Base-by-base conservation (phyloP, 2,329 filamentous ascomycete species). In the Torrubiella hemipterigena region DNA sequence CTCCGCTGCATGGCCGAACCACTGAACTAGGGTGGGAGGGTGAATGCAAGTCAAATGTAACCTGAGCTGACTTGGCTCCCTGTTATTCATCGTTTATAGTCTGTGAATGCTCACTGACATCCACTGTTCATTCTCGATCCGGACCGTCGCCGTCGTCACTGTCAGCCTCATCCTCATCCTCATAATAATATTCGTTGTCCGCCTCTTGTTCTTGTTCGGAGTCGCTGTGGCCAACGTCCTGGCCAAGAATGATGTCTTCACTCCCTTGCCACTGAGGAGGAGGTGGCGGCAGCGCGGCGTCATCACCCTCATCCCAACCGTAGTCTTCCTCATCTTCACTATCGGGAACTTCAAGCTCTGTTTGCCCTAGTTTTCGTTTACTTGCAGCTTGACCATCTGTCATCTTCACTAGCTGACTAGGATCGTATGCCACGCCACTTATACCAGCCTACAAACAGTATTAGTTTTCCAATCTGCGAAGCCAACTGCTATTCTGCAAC, bases 271-370 rank as follows among this genome's bases (percentile, higher is more conserved):
- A 77, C 48, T 78, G 73, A 7, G 72, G 71, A n/a, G 73, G 73
- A 52, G 67, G 67, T 4, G 56, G 58, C 9, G 73, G 72, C 43
- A 76, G 56, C 30, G 67, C 63, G 33, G 69, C 67, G 34, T 79
- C 76, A 42, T 78, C 74, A 27, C 73, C 69, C 31, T 80, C 71
- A 23, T 68, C 69, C 79, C 79, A 85, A 11, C 77, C 78, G 45
- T 82, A 83, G 44, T 81, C 73, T 39, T 83, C 78, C 36, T 79
- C 75, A 18, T 67, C 69, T 26, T 77, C 73, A 39, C 71, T 78
- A 38, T 76, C 72, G 3, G 69, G 63, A 27, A 76, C 61, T 42
- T 76, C 72, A 29, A 72, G 58, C 31, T 66, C 69, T 5, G 74
- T 68, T 27, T 78, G 68, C 18, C 44, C 54, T 32, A 80, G 61